Evolutionary conservation across 371 early-diverging fungal species (phyloP), one percentile per base, ranked within the genome.

Genomic region (Mucor circinelloides): DNA sequence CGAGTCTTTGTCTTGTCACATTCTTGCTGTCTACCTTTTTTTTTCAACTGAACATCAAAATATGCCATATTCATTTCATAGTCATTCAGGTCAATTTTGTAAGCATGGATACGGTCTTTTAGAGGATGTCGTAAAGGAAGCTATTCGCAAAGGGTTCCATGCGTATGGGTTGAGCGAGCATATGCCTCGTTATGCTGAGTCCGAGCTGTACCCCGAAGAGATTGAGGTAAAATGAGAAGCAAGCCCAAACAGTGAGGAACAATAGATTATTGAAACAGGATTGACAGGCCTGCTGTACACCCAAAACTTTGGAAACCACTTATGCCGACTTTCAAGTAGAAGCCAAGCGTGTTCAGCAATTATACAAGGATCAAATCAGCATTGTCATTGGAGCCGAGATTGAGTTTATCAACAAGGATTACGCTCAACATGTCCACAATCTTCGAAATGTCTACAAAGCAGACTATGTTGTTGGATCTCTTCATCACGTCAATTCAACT

Each of bases 381-480:
- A 80, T 98, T 0, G 66, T 98, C 6, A 87, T 98, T 21, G 98
- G 97, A 0, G 85, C 91, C 59, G 98, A 98, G 75, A 95, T 95
- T 50, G 98, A 98, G 76, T 87, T 80, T 78, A 94, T 95, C 62
- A 88, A 80, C 57, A 36, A 68, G 38, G 69, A 63, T 25, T 78
- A 80, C 66, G 77, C 69, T 28, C 74, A 69, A 12, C 72, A 68
- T 67, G 68, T 73, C 1, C 42, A 64, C 3, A 67, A 52, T 10
- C 59, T 83, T 19, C 64, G 72, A 50, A 58, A 58, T 17, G 73
- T 17, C 19, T 40, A 62, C 70, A 72, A 58, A 19, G 75, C 76
- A 27, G 92, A 97, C 68, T 97, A 95, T 69, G 72, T 94, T 3
- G 96, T 98, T n/a, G 98, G 98, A 1, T 96, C 97, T 0, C 79